Evolutionary conservation across 257 asterid species (phyloP).

Genomic region (Forsythia suspensa): DNA sequence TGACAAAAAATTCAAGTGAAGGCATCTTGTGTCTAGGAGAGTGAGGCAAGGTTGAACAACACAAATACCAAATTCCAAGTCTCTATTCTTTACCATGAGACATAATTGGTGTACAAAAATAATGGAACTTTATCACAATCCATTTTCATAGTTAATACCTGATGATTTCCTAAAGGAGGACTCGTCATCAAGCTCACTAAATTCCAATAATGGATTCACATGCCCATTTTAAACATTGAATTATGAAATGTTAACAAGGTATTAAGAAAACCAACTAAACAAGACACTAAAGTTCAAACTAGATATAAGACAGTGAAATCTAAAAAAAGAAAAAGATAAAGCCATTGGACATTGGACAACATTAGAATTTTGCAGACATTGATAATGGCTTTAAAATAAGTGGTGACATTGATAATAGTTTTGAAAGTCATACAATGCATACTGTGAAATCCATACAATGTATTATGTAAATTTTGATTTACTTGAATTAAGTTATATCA

Average conservation of each 20-base stretch:
- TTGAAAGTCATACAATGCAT: no score
- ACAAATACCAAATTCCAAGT: neutral
- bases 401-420: no score
- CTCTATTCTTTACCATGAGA: neutral
- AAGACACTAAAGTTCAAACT: neutral
- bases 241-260: neutral
- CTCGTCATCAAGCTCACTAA: slow-evolving; percentile 6
- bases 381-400: no score
- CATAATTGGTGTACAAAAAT: neutral
- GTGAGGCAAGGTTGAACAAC: slow-evolving; percentile 2
- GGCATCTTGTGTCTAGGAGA: neutral
- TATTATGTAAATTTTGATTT: no score
- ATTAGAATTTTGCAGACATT: neutral
- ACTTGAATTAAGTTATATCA: no score
- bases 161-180: neutral
- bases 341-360: neutral
- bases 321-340: neutral
- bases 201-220: slow-evolving; percentile 2
- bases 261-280: neutral
- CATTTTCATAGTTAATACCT: neutral
- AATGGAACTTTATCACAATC: slow-evolving; percentile 1
- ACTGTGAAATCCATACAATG: no score
- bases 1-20: neutral
- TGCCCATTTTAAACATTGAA: slow-evolving; percentile 4
- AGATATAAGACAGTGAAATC: neutral